Conservation (phyloP, 495 filamentous ascomycete species). For the Mytilinidion resinicola region DNA sequence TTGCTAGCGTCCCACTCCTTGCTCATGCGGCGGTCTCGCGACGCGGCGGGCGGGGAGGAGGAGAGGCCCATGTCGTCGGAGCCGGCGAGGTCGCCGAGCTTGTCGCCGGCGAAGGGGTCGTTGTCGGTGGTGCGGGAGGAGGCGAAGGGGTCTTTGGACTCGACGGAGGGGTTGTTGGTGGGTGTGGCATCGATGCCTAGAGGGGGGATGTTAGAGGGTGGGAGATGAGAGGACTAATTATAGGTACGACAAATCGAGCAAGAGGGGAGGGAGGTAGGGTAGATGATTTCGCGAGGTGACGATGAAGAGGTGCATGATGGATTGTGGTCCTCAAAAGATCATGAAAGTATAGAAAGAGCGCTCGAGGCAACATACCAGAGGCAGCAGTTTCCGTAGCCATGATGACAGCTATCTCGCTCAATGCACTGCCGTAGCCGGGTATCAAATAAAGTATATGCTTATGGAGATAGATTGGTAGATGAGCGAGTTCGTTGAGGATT, state of each 20-base stretch:
- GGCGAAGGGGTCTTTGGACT: slow-evolving; percentile 20
- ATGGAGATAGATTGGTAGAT: too few relatives aligned
- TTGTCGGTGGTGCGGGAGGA: slow-evolving; percentile 13
- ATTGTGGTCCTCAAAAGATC: background rate
- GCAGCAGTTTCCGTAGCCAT: slow-evolving; percentile 5
- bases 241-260: too few relatives aligned
- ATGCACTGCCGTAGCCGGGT: too few relatives aligned
- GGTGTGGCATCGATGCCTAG: slow-evolving; percentile 21
- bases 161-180: slow-evolving; percentile 2
- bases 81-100: slow-evolving; percentile 22
- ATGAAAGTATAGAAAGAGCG: background rate
- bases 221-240: background rate
- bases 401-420: background rate
- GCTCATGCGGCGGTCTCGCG: slow-evolving; percentile 32
- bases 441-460: too few relatives aligned
- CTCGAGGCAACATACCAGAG: slow-evolving; percentile 1
- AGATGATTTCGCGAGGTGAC: background rate
- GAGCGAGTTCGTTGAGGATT: too few relatives aligned
- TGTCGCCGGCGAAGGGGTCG: slow-evolving; percentile 29
- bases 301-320: background rate
- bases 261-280: background rate
- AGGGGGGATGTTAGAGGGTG: background rate
- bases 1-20: slow-evolving; percentile 50
- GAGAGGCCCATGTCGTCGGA: slow-evolving; percentile 24
- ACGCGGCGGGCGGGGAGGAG: slow-evolving; percentile 5